phyloP scores from a whole-genome alignment of 2,329 filamentous ascomycete species.

The Stemphylium lycopersici region DNA sequence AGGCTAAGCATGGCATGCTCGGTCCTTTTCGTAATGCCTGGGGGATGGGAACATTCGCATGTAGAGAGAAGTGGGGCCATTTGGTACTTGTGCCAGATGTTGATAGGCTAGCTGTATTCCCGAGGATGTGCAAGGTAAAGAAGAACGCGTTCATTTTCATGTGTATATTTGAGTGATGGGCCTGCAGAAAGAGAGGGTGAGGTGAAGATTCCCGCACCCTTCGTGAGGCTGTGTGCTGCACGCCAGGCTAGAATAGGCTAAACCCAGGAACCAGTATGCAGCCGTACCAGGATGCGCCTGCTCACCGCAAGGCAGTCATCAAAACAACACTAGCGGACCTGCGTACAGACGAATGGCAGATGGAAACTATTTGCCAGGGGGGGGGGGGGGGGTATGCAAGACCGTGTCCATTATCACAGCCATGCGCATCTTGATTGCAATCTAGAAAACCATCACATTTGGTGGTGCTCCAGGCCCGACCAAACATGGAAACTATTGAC shows the following conservation, averaged over 20 bases:
- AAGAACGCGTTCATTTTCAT: no score
- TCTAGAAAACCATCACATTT: neutral
- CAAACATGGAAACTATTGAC: neutral
- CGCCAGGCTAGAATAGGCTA: neutral
- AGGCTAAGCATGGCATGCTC: neutral
- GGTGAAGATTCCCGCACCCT: neutral
- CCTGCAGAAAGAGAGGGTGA: neutral
- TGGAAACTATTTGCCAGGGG: neutral
- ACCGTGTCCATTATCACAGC: neutral
- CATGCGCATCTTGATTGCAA: neutral
- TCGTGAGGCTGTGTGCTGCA: neutral
- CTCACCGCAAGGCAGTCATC: neutral
- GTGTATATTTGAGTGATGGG: neutral
- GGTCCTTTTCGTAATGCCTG: neutral
- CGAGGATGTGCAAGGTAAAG: no score
- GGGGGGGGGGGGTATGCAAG: no score
- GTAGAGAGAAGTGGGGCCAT: no score
- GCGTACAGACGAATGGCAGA: neutral
- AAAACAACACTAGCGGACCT: slow-evolving; percentile 1
- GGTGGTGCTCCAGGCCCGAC: neutral
- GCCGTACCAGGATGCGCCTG: neutral
- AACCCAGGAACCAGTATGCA: neutral
- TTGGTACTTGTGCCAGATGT: no score
- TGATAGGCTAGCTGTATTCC: neutral
- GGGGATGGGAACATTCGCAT: neutral